These are phyloP conservation scores for Kodamaea nitidulidarum DNA, from an alignment of 805 yeast species.

Conservation along the genomic window DNA sequence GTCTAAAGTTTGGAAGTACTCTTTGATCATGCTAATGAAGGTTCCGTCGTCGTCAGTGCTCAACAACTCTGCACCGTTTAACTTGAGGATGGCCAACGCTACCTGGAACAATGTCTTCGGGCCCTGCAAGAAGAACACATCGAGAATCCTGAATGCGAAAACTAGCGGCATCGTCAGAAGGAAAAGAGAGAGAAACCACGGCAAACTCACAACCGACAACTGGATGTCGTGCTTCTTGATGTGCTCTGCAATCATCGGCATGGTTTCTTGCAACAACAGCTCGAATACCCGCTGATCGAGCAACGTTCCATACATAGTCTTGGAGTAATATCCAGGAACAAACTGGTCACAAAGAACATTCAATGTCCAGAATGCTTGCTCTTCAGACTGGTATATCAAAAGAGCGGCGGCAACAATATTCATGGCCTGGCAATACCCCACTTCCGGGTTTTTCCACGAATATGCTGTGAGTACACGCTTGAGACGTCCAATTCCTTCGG, in stretches of 20 bases:
- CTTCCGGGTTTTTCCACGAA: constrained; percentile 95
- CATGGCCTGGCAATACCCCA: constrained; percentile 99
- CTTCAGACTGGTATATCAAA: constrained; percentile 85
- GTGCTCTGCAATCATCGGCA: constrained; percentile 88
- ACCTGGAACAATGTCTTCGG: constrained; percentile 87
- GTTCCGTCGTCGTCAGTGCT: constrained; percentile 87
- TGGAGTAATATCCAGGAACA: constrained; percentile 94
- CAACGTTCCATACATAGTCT: constrained; percentile 95
- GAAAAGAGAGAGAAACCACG: constrained; percentile 92
- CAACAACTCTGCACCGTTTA: constrained; percentile 81
- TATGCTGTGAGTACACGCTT: constrained; percentile 89
- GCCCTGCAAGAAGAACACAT: constrained; percentile 86
- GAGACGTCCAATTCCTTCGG: constrained; percentile 79
- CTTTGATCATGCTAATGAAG: constrained; percentile 79
- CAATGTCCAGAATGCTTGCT: constrained; percentile 94
- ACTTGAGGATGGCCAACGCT: constrained; percentile 81
- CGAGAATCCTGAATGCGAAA: constrained; percentile 87
- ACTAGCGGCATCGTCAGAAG: constrained; percentile 92
- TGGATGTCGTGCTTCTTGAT: constrained; percentile 78
- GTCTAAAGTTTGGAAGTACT: constrained; percentile 73
- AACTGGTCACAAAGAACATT: constrained; percentile 74
- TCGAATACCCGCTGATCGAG: constrained; percentile 94
- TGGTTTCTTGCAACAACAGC: constrained; percentile 77
- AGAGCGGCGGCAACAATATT: constrained; percentile 83
- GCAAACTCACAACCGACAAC: constrained; percentile 85